Base-by-base conservation (phyloP, 306 rosid genomes). In the Psophocarpus tetragonolobus region DNA sequence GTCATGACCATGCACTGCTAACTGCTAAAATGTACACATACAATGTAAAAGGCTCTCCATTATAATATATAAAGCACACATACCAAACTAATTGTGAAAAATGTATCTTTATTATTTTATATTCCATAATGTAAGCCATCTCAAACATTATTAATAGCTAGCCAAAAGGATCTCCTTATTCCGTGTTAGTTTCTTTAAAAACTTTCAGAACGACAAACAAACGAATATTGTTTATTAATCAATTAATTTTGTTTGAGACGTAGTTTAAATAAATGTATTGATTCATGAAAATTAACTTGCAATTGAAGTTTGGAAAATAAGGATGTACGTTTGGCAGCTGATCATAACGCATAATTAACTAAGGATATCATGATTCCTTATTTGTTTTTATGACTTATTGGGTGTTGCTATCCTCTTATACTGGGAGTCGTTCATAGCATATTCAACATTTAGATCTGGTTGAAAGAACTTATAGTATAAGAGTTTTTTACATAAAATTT, bases 1-100 rank as follows among this genome's bases (percentile, higher is more conserved):
- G 83, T 81, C 88, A 84, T 71, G 81, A 76, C 73, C 69, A 30
- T 74, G 72, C 51, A 29, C 14, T 56, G 78, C 51, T 80, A 68
- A 29, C 14, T 56, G 78, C 51, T 80, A 68, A 77, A 42, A 60
- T 68, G 78, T 68, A 76, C 45, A 27, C 21, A 77, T 58, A 33
- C 21, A 41, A 33, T n/a, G n/a, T n/a, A n/a, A n/a, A n/a, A n/a
- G n/a, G n/a, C n/a, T n/a, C n/a, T n/a, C n/a, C n/a, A n/a, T n/a
- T n/a, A n/a, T 21, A 53, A 21, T 20, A 53, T 56, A 12, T 20
- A n/a, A n/a, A n/a, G n/a, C n/a, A n/a, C n/a, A n/a, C n/a, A n/a
- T n/a, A n/a, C n/a, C n/a, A n/a, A n/a, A n/a, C n/a, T n/a, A n/a
- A n/a, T n/a, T 15, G 53, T 6, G n/a, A 48, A 6, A 48, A 17